A percentile compares a stretch with the other conserved stretches of the same genome.
phyloP scores from a whole-genome alignment of 1,284 basidiomycete species.

The Trametes pubescens region DNA sequence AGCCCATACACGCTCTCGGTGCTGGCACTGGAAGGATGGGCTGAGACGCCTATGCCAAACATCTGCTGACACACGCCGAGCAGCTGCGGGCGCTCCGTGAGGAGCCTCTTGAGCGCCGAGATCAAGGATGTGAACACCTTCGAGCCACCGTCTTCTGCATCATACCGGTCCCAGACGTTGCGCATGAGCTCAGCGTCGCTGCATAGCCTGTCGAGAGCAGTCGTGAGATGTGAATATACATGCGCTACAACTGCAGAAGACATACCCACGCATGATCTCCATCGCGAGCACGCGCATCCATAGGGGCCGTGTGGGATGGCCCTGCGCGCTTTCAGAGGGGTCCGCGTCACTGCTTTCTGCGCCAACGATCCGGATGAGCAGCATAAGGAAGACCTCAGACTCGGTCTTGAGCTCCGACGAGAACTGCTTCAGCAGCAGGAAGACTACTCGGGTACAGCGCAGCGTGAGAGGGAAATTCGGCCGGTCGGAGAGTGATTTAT shows the following conservation, averaged over 20 bases:
- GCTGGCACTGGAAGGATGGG: conserved; percentile 44
- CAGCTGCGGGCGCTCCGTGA: conserved; percentile 87
- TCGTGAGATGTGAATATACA: neutral
- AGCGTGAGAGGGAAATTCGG: conserved; percentile 90
- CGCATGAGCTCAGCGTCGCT: conserved; percentile 85
- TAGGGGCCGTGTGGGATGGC: conserved; percentile 59
- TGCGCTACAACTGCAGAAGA: neutral
- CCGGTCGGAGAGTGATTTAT: conserved; percentile 85
- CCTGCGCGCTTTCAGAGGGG: conserved; percentile 37
- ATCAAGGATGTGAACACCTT: conserved; percentile 86
- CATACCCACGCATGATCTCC: conserved; percentile 89
- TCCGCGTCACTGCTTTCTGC: conserved; percentile 59
- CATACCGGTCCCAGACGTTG: conserved; percentile 84
- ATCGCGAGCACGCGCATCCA: conserved; percentile 93
- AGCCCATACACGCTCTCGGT: conserved; percentile 54
- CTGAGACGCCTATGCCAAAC: conserved; percentile 74
- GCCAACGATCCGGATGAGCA: conserved; percentile 81
- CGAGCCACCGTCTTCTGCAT: conserved; percentile 66
- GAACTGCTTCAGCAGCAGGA: conserved; percentile 93
- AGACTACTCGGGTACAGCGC: conserved; percentile 92
- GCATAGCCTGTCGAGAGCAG: conserved; percentile 64
- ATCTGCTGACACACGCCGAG: conserved; percentile 85
- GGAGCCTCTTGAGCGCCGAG: conserved; percentile 81
- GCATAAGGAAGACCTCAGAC: conserved; percentile 84
- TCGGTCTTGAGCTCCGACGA: conserved; percentile 82